These are phyloP conservation scores for Nemania abortiva DNA, from an alignment of 2,329 filamentous ascomycete genomes.

Conservation along the genomic window DNA sequence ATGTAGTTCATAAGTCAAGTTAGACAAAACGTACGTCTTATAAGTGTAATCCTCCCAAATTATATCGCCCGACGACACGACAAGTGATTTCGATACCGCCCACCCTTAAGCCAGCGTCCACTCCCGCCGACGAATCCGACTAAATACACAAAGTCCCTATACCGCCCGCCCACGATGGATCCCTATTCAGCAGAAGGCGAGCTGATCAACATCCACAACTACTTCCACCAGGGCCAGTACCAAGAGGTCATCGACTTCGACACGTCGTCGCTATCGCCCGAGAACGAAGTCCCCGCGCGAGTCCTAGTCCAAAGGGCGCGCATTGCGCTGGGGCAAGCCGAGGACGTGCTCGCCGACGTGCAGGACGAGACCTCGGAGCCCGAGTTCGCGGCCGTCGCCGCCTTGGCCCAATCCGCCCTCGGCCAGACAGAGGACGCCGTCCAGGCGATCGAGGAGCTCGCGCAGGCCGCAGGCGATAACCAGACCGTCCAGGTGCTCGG, in stretches of 20 bases:
- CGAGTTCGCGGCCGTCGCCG: conserved; percentile 80
- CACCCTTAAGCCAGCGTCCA: not conserved
- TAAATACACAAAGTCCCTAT: not conserved
- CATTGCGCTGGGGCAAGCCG: conserved; percentile 82
- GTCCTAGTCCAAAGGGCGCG: conserved; percentile 85
- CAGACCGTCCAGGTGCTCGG: conserved; percentile 82
- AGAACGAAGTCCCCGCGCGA: conserved; percentile 81
- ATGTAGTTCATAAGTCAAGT: too few species aligned
- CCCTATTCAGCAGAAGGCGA: conserved; percentile 78
- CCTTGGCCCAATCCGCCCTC: conserved; percentile 75
- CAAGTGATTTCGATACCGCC: too few species aligned
- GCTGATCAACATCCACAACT: conserved; percentile 77
- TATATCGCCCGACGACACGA: too few species aligned
- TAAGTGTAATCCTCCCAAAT: too few species aligned
- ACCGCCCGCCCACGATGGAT: conserved; percentile 67
- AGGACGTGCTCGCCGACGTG: conserved; percentile 77
- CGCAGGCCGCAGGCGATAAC: conserved; percentile 76
- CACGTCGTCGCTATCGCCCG: conserved; percentile 79
- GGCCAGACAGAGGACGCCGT: conserved; percentile 74
- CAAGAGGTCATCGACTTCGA: conserved; percentile 88
- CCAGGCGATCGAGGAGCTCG: conserved; percentile 74
- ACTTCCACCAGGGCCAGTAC: conserved; percentile 86
- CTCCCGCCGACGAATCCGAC: not conserved
- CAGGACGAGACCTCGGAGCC: conserved; percentile 70
- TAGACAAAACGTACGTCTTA: too few species aligned